Base-by-base conservation (phyloP, 306 rosid genomes). In the Adenanthera pavonina region DNA sequence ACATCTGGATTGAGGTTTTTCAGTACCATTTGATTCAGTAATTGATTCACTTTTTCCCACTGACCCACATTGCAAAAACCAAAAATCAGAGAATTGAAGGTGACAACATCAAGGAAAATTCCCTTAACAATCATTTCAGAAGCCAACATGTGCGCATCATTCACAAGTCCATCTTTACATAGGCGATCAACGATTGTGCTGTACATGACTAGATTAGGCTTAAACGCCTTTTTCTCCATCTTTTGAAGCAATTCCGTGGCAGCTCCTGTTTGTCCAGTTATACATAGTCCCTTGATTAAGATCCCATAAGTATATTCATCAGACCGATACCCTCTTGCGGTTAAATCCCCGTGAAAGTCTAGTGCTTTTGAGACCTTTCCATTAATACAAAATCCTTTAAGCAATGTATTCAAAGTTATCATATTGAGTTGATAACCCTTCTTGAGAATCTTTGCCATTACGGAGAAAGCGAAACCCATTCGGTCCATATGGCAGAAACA, bases 31-130 rank as follows among this genome's bases (percentile, higher is more conserved):
- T 49, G 74, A 20, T 52, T 85, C 11, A 89, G 54, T 36, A 87
- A 78, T 8, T 59, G 78, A 44, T 30, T 52, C n/a, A 75, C 86
- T 14, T 82, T 76, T 35, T 76, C 56, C 86, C 86, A 82, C 60
- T 53, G 74, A 65, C 85, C 84, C 8, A 64, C 46, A 53, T 48
- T 59, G 48, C 88, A 89, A 25, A 75, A 70, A 6, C 85, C 92
- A 62, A 34, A 61, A 20, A 82, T 88, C n/a, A 88, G 69, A 74
- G 89, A 82, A 72, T 74, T 88, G 80, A 80, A 88, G 44, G 80
- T 30, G 14, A 85, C 68, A 75, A 81, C 82, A 69, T 85, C 79
- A 16, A 82, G 78, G 2, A 4, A 59, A 75, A 87, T 68, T 13
- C 88, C 86, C 66, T 15, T 68, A 0, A 34, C 53, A 20, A n/a